phyloP scores from a whole-genome alignment of 352 stramenopile species.

The Pilasporangium apinafurcum region DNA sequence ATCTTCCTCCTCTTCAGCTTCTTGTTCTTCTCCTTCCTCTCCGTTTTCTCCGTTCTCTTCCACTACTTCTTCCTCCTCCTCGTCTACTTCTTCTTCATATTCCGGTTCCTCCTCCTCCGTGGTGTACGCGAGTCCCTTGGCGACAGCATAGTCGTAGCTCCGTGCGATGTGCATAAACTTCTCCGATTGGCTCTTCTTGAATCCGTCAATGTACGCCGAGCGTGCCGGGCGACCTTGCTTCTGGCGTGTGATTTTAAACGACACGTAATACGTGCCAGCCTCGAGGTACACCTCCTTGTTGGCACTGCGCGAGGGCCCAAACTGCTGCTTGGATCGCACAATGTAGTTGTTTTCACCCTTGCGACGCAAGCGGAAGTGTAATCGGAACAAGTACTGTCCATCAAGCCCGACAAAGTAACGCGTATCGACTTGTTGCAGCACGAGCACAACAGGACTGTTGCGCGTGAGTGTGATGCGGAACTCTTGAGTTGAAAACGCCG shows the following conservation, averaged over 20 bases:
- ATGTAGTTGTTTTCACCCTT: too few species aligned
- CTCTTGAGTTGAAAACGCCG: too few species aligned
- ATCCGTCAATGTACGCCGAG: neutral
- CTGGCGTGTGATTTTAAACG: conserved; percentile 2
- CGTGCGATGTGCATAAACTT: conserved; percentile 10
- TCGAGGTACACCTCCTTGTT: too few species aligned
- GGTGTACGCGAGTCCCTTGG: conserved; percentile 2
- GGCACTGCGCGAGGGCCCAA: too few species aligned
- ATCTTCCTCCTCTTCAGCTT: conserved; percentile 6
- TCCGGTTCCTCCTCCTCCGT: conserved; percentile 1
- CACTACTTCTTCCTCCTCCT: neutral
- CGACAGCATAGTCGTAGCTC: conserved; percentile 5
- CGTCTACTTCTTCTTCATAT: conserved; percentile 1
- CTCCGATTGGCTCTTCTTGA: conserved; percentile 3
- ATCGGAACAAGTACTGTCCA: too few species aligned
- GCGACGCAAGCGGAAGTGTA: too few species aligned
- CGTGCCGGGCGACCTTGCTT: neutral
- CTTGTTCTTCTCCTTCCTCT: conserved; percentile 4
- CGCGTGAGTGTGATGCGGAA: too few species aligned
- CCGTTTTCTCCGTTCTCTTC: conserved; percentile 4
- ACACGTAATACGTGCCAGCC: too few species aligned
- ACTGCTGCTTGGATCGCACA: too few species aligned
- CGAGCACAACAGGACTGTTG: too few species aligned
- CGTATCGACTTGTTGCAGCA: too few species aligned
- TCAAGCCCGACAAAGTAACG: too few species aligned